A percentile compares a stretch with the other conserved stretches of the same genome.
phyloP scores from a whole-genome alignment of 1,284 basidiomycete genomes.

The Volvariella volvacea region DNA sequence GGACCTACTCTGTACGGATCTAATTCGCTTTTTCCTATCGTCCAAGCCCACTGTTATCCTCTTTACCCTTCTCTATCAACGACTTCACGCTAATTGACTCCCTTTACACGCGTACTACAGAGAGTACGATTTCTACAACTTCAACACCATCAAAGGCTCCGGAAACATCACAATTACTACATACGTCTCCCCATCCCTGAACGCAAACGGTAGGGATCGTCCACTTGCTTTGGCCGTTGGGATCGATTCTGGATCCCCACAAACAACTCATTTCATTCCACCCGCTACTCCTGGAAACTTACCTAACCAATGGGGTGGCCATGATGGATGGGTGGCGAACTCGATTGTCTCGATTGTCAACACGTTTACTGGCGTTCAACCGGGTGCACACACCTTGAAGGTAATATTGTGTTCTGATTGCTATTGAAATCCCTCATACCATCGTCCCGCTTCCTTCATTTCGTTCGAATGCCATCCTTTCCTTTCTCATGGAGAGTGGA shows the following conservation, averaged over 20 bases:
- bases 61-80: not conserved
- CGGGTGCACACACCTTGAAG: constrained; percentile 55
- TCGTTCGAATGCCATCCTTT: not conserved
- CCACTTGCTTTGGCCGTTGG: constrained; percentile 53
- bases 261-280: constrained; percentile 47
- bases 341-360: constrained; percentile 33
- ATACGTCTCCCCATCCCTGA: constrained; percentile 54
- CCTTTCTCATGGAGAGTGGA: not conserved
- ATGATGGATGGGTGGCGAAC: constrained; percentile 50
- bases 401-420: constrained; percentile 18
- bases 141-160: constrained; percentile 34
- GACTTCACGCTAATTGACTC: not conserved
- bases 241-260: constrained; percentile 39
- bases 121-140: constrained; percentile 63
- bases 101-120: constrained; percentile 18
- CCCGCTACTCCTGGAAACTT: constrained; percentile 39
- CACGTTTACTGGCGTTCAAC: constrained; percentile 30
- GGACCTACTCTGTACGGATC: constrained; percentile 51
- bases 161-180: constrained; percentile 42
- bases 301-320: constrained; percentile 42
- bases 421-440: no score
- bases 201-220: constrained; percentile 45
- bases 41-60: not conserved
- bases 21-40: constrained; percentile 2
- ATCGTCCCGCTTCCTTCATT: not conserved